These are phyloP conservation scores for Fusarium haematococcum DNA, from an alignment of 2,329 filamentous ascomycete genomes.

Conservation along the genomic window DNA sequence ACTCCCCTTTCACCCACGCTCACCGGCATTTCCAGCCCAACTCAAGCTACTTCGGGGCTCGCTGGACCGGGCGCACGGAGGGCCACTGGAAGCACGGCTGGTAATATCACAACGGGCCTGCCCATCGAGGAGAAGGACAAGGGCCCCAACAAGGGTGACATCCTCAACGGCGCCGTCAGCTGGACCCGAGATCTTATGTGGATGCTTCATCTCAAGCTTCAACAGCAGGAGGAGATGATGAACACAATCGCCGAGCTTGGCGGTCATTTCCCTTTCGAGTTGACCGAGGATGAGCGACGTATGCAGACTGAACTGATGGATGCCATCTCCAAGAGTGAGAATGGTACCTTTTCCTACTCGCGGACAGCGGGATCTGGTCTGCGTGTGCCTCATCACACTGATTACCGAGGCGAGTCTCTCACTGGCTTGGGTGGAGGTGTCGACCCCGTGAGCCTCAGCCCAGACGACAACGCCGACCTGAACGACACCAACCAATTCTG, in stretches of 20 bases:
- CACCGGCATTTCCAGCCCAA: constrained; percentile 75
- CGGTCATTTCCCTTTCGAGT: constrained; percentile 81
- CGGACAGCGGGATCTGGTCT: constrained; percentile 86
- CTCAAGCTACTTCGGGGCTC: constrained; percentile 85
- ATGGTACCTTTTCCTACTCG: constrained; percentile 83
- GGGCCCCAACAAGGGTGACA: constrained; percentile 98
- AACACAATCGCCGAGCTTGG: constrained; percentile 80
- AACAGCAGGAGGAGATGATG: constrained; percentile 89
- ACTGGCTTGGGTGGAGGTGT: constrained; percentile 57
- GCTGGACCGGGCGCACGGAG: constrained; percentile 87
- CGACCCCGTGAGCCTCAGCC: constrained; percentile 53
- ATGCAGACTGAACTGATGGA: constrained; percentile 96
- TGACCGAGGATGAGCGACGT: constrained; percentile 91
- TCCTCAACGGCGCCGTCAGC: constrained; percentile 94
- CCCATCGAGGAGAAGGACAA: constrained; percentile 98
- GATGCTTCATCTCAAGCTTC: constrained; percentile 89
- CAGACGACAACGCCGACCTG: constrained; percentile 60
- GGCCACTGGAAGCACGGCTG: constrained; percentile 75
- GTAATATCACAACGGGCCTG: constrained; percentile 91
- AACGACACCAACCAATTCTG: constrained; percentile 69
- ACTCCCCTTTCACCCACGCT: constrained; percentile 88
- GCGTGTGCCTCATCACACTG: constrained; percentile 92
- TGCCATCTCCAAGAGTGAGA: constrained; percentile 84
- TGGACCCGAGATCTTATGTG: constrained; percentile 99
- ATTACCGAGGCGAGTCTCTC: constrained; percentile 84